Conservation (phyloP, 1,284 basidiomycete species). For the Puccinia hordei region DNA sequence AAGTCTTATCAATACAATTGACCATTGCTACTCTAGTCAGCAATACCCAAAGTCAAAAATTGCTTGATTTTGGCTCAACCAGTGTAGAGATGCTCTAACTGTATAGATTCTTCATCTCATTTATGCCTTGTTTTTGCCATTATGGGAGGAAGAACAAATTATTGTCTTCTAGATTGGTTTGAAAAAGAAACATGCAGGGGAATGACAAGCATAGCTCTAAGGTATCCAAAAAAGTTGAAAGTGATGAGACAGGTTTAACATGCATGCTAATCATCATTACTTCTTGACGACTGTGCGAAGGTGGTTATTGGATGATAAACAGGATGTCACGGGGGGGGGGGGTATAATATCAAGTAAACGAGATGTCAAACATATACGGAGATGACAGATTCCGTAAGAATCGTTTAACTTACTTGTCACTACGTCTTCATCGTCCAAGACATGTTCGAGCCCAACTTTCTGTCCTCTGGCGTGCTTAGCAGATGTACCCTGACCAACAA, state of each 20-base stretch:
- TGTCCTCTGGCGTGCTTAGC: constrained; percentile 96
- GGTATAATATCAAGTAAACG: neutral
- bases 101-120: too few species aligned
- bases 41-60: too few species aligned
- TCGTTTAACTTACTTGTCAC: constrained; percentile 37
- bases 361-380: neutral
- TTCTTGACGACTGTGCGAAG: constrained; percentile 6
- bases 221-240: too few species aligned
- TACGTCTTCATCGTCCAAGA: constrained; percentile 53
- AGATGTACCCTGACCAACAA: constrained; percentile 84
- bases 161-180: too few species aligned
- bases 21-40: too few species aligned
- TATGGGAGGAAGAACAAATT: too few species aligned
- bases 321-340: neutral
- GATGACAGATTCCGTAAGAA: neutral
- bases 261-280: neutral
- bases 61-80: too few species aligned
- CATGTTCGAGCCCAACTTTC: constrained; percentile 80
- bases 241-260: too few species aligned
- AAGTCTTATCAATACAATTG: too few species aligned
- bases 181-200: neutral
- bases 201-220: too few species aligned
- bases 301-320: neutral
- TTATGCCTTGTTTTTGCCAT: too few species aligned
- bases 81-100: too few species aligned